Conservation (phyloP, 2,329 filamentous ascomycete genomes). For the Rutstroemia sp. region DNA sequence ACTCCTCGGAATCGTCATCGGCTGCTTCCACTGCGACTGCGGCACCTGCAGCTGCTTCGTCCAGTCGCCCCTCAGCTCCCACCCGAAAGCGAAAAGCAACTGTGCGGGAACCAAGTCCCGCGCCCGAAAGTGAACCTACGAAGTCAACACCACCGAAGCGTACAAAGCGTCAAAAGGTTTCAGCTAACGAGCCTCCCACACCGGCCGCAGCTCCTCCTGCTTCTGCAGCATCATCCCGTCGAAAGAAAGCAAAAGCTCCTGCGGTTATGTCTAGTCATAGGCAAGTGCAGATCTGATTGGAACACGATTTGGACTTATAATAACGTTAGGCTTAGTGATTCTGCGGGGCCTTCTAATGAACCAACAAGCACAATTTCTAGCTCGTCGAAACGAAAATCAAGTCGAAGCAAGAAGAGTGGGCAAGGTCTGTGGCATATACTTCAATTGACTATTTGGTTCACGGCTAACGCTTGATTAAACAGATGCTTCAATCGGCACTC, state of each 20-base stretch:
- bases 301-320: conserved; percentile 22
- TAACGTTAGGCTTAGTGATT: conserved; percentile 40
- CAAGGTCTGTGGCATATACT: conserved; percentile 36
- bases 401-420: conserved; percentile 58
- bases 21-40: conserved; percentile 33
- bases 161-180: conserved; percentile 64
- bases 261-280: conserved; percentile 67
- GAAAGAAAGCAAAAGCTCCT: conserved; percentile 52
- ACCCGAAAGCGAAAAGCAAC: conserved; percentile 72
- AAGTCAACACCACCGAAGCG: conserved; percentile 44
- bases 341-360: conserved; percentile 56
- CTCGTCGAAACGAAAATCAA: conserved; percentile 65
- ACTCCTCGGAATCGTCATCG: conserved; percentile 29
- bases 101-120: conserved; percentile 43
- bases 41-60: conserved; percentile 31
- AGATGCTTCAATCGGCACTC: conserved; percentile 30
- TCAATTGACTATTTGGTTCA: conserved; percentile 31
- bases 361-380: conserved; percentile 46
- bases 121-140: conserved; percentile 31
- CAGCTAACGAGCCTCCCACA: conserved; percentile 37
- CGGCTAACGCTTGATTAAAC: conserved; percentile 15
- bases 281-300: conserved; percentile 39
- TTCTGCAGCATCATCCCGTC: conserved; percentile 37
- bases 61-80: conserved; percentile 39
- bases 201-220: conserved; percentile 30